phyloP scores from a whole-genome alignment of 306 rosid species.

The Prunus campanulata region DNA sequence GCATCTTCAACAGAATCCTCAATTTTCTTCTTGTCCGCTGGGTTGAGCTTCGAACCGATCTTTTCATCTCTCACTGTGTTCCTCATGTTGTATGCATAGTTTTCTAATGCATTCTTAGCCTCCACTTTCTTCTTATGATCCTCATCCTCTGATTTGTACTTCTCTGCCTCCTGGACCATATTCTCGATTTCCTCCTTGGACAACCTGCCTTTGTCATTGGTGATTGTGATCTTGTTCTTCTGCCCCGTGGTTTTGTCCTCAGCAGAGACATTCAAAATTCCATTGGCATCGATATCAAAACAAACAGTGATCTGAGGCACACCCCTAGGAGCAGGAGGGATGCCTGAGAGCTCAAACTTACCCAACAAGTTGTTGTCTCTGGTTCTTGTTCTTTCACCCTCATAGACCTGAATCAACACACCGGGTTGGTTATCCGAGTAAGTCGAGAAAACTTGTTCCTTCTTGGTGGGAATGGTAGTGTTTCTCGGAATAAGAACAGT shows the following conservation, averaged over 20 bases:
- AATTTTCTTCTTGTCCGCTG: conserved; percentile 26
- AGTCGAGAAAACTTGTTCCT: conserved; percentile 27
- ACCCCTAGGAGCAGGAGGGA: conserved; percentile 34
- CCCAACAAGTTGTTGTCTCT: conserved; percentile 33
- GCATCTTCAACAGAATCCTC: conserved; percentile 19
- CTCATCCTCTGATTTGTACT: conserved; percentile 36
- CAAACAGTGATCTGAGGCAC: conserved; percentile 36
- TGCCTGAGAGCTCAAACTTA: conserved; percentile 35
- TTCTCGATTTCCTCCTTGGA: conserved; percentile 36
- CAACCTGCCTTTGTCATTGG: conserved; percentile 34
- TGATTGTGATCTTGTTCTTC: conserved; percentile 39
- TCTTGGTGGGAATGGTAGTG: conserved; percentile 42
- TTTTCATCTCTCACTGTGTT: conserved; percentile 32
- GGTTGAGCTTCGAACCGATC: conserved; percentile 14
- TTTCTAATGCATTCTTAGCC: conserved; percentile 29
- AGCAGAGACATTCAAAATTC: conserved; percentile 37
- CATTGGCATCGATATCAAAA: conserved; percentile 41
- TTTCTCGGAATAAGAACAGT: conserved; percentile 37
- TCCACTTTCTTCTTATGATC: conserved; percentile 29
- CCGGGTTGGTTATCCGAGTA: conserved; percentile 24
- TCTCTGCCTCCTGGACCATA: conserved; percentile 43
- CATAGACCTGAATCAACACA: conserved; percentile 33
- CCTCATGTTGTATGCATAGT: conserved; percentile 30
- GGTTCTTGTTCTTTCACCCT: conserved; percentile 35
- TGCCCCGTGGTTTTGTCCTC: conserved; percentile 42